Percentiles rank a stretch among this genome's conserved stretches.
phyloP scores from a whole-genome alignment of 371 early-diverging fungal species.

The Hamiltosporidium magnivora region DNA sequence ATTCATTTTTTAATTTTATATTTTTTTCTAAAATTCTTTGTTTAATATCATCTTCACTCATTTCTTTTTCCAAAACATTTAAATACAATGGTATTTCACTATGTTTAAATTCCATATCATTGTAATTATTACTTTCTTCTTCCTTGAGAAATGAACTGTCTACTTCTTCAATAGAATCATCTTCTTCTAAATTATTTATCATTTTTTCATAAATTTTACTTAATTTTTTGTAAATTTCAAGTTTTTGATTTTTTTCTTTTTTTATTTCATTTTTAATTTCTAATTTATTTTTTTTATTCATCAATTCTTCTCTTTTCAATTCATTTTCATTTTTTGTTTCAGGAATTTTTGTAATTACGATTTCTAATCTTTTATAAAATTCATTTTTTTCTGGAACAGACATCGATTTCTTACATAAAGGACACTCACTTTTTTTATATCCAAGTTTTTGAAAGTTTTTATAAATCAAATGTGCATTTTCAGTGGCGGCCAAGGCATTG shows the following conservation, averaged over 20 bases:
- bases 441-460: constrained; percentile 6
- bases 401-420: constrained; percentile 22
- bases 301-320: constrained; percentile 6
- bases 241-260: constrained; percentile 12
- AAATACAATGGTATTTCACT: too few species aligned
- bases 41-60: too few species aligned
- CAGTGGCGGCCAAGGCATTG: neutral
- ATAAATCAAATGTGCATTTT: constrained; percentile 8
- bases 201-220: too few species aligned
- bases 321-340: constrained; percentile 8
- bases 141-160: too few species aligned
- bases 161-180: too few species aligned
- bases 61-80: too few species aligned
- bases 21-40: constrained; percentile 36
- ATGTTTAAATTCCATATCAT: too few species aligned
- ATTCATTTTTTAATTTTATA: constrained; percentile 29
- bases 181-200: too few species aligned
- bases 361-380: constrained; percentile 17
- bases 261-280: constrained; percentile 2
- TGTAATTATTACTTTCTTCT: too few species aligned
- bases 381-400: constrained; percentile 2
- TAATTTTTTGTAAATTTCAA: neutral
- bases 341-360: constrained; percentile 2
- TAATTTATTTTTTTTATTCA: constrained; percentile 6
- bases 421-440: constrained; percentile 13